A percentile compares a stretch with the other conserved stretches of the same genome.
phyloP scores from a whole-genome alignment of 331 rosid genomes.

The Phaseolus coccineus region DNA sequence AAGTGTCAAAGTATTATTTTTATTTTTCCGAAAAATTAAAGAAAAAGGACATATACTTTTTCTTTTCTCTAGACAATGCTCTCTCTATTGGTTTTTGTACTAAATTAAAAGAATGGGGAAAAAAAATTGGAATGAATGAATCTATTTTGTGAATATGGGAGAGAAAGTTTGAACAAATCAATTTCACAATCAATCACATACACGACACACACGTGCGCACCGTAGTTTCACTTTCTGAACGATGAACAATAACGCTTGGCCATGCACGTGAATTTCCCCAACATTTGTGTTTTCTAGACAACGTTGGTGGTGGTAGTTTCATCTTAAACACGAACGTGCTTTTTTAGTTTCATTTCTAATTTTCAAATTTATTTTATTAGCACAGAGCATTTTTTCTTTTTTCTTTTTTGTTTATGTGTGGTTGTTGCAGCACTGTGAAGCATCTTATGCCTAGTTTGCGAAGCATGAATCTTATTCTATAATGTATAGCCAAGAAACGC shows the following conservation, averaged over 20 bases:
- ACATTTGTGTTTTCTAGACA: neutral
- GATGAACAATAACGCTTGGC: slow-evolving; percentile 5
- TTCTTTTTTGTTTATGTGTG: neutral
- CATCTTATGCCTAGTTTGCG: slow-evolving; percentile 22
- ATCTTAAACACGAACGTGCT: neutral
- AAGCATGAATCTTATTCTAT: slow-evolving; percentile 53
- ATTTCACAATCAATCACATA: neutral
- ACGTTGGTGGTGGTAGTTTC: neutral
- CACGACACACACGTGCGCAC: neutral
- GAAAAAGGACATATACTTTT: too few relatives aligned
- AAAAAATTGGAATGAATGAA: neutral
- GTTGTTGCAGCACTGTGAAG: slow-evolving; percentile 46
- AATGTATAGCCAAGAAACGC: slow-evolving; percentile 48
- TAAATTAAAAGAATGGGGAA: neutral
- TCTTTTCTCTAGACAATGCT: too few relatives aligned
- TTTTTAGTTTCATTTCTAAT: neutral
- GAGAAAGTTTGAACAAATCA: slow-evolving; percentile 19
- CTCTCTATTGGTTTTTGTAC: neutral
- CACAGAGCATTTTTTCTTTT: too few relatives aligned
- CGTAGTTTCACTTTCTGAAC: neutral
- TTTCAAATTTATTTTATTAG: neutral
- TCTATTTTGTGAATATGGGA: slow-evolving; percentile 15
- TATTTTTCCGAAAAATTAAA: too few relatives aligned
- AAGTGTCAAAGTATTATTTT: too few relatives aligned
- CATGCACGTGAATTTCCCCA: slow-evolving; percentile 22